These are phyloP conservation scores for Elaeagnus macrophylla DNA, from an alignment of 306 rosid species.

Conservation along the genomic window DNA sequence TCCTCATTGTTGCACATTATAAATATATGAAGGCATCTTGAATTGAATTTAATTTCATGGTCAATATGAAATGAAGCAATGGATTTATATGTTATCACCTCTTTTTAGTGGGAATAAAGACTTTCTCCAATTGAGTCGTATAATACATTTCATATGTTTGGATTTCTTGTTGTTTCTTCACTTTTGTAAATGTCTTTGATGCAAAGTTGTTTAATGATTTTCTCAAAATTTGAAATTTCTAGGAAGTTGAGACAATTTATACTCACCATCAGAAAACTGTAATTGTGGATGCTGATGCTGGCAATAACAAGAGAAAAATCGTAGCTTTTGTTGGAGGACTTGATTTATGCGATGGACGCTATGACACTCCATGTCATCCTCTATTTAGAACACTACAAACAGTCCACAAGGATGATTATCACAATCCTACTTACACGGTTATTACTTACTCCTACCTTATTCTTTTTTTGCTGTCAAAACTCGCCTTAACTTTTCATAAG, in stretches of 20 bases:
- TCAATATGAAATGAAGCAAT: too few relatives aligned
- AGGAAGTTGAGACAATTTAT: slow-evolving; percentile 91
- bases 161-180: too few relatives aligned
- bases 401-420: slow-evolving; percentile 82
- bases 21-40: too few relatives aligned
- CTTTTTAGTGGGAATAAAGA: too few relatives aligned
- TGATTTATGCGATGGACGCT: slow-evolving; percentile 92
- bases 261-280: slow-evolving; percentile 98
- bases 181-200: too few relatives aligned
- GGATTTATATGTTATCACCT: too few relatives aligned
- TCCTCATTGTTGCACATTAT: too few relatives aligned
- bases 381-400: slow-evolving; percentile 66
- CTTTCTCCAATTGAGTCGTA: too few relatives aligned
- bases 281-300: slow-evolving; percentile 90
- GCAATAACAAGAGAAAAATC: slow-evolving; percentile 62
- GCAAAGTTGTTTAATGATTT: slow-evolving; percentile 7
- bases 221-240: slow-evolving; percentile 26
- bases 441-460: slow-evolving; percentile 20
- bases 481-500: too few relatives aligned
- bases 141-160: too few relatives aligned
- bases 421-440: slow-evolving; percentile 89
- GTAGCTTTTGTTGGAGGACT: slow-evolving; percentile 95
- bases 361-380: slow-evolving; percentile 76
- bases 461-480: too few relatives aligned
- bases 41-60: too few relatives aligned